Base-by-base conservation (phyloP, 2,329 filamentous ascomycete genomes). In the Diaporthe sp. region DNA sequence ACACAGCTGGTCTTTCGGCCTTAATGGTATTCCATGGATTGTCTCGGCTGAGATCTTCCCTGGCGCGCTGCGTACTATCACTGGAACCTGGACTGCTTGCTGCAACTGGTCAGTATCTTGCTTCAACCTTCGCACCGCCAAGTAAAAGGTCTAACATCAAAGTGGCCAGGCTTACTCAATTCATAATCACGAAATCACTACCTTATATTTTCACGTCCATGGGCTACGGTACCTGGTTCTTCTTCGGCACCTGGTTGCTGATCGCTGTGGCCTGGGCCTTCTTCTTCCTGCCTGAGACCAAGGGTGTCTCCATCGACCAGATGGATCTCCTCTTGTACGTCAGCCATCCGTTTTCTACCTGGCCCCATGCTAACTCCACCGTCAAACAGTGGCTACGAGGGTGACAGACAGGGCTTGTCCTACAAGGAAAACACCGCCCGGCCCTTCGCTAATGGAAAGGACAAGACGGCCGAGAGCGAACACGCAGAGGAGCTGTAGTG, bases 251-350 rank as follows among this genome's bases (percentile, higher is more conserved):
- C 3, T 84, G 86, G 78, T 88, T 89, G 82, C 80, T 90, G 9
- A 78, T 84, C 15, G 86, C 86, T 8, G 82, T 84, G 13, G 73
- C 87, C 35, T 90, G 86, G 81, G 84, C 86, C 4, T 89, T 83
- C 76, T 86, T 89, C 79, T 85, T 89, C 70, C 79, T 90, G 3
- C 88, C 88, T 0, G 88, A 90, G 79, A 90, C 88, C 7, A 90
- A 89, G 78, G 88, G 88, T 72, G 81, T 88, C 70, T 87, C 87
- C 0, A 81, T 90, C 3, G 88, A 90, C 55, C 85, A 86, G 61
- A 87, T 89, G 81, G 88, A 90, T 59, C 78, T 79, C 19, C 61
- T 76, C 50, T 76, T 76, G 73, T 75, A 72, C 30, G 75, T 75
- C 35, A 27, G 47, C 6, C 25, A 30, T 25, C 25, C 2, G n/a